Evolutionary conservation across 306 rosid species (phyloP).

Genomic region (Quercus cerris): DNA sequence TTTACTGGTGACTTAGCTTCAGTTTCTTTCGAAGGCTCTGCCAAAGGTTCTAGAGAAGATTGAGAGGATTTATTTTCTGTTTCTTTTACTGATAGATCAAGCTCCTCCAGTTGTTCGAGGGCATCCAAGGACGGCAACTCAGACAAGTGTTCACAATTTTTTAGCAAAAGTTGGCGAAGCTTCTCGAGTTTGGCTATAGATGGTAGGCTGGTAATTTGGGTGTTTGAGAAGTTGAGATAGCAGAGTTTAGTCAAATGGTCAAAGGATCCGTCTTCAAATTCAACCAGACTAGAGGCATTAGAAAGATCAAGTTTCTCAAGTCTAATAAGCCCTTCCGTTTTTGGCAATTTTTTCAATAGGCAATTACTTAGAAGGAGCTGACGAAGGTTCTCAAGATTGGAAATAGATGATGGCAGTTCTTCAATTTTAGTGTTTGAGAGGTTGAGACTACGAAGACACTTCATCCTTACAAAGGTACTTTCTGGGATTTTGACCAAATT

Average conservation of each 20-base stretch:
- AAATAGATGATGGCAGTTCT: not conserved
- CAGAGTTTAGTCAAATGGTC: too few species aligned
- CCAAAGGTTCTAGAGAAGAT: too few species aligned
- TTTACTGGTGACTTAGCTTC: too few species aligned
- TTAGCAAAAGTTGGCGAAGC: constrained; percentile 1
- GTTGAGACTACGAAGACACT: constrained; percentile 25
- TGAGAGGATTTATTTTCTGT: too few species aligned
- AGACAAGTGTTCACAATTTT: constrained; percentile 14
- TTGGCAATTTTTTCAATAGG: not conserved
- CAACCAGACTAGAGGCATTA: not conserved
- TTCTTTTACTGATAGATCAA: constrained; percentile 26
- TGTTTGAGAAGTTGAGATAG: too few species aligned
- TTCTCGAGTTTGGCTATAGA: not conserved
- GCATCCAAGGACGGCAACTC: constrained; percentile 1
- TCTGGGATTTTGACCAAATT: constrained; percentile 10
- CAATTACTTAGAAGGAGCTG: constrained; percentile 1
- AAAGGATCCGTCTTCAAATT: not conserved
- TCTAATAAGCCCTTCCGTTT: not conserved
- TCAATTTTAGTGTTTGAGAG: constrained; percentile 18
- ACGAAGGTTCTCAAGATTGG: constrained; percentile 8
- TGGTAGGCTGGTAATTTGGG: too few species aligned
- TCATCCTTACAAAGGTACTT: constrained; percentile 6
- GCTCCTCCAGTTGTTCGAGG: constrained; percentile 7
- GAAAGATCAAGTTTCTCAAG: constrained; percentile 4
- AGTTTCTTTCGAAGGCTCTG: too few species aligned